A percentile compares a stretch with the other conserved stretches of the same genome.
These are phyloP conservation scores for Hordeum pubiflorum DNA, from an alignment of 202 grass and related monocot genomes.

Conservation along the genomic window DNA sequence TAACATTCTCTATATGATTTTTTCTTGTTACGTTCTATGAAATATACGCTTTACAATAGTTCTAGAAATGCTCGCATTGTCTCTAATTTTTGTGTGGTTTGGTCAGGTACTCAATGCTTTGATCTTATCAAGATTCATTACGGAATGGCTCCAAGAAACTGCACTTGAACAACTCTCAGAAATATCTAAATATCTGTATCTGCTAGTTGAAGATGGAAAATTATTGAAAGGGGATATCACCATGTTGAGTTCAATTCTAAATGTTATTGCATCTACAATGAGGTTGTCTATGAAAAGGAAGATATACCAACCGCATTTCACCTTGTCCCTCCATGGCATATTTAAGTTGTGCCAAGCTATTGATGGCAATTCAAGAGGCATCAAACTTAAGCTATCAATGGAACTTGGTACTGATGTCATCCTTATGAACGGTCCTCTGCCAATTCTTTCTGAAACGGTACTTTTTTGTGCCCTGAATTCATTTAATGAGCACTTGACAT, in stretches of 20 bases:
- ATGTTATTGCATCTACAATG: slow-evolving; percentile 70
- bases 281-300: slow-evolving; percentile 88
- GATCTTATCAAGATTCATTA: slow-evolving; percentile 47
- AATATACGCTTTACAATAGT: slow-evolving; percentile 8
- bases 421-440: slow-evolving; percentile 65
- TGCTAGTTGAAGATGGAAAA: slow-evolving; percentile 40
- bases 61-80: slow-evolving; percentile 16
- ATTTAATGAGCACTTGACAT: background rate
- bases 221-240: slow-evolving; percentile 47
- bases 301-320: slow-evolving; percentile 86
- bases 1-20: background rate
- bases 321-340: slow-evolving; percentile 64
- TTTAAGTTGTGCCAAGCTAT: slow-evolving; percentile 54
- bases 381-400: slow-evolving; percentile 33
- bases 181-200: slow-evolving; percentile 59
- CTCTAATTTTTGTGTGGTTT: slow-evolving; percentile 23
- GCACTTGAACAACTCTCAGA: slow-evolving; percentile 69
- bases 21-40: background rate
- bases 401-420: slow-evolving; percentile 56
- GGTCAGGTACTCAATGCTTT: slow-evolving; percentile 64
- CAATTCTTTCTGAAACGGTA: slow-evolving; percentile 64
- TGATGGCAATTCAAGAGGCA: slow-evolving; percentile 43
- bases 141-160: slow-evolving; percentile 82
- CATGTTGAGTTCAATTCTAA: slow-evolving; percentile 53
- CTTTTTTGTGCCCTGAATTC: slow-evolving; percentile 15